Percentiles rank a stretch among this genome's conserved stretches.
Conservation (phyloP, 1,139 yeast species). For the Candida sp. region DNA sequence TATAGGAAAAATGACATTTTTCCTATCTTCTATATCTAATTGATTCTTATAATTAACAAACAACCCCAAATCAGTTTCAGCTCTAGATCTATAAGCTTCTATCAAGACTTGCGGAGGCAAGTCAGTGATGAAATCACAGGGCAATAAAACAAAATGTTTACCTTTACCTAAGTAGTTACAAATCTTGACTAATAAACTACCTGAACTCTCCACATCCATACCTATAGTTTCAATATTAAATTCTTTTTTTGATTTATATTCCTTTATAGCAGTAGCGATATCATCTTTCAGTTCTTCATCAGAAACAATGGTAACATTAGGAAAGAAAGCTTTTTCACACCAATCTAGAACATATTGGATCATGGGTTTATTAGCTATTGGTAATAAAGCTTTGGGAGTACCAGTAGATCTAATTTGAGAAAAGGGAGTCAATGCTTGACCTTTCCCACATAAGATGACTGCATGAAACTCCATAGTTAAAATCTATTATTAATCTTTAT, state of each 20-base stretch:
- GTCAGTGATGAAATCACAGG: conserved; percentile 92
- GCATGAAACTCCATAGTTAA: conserved; percentile 85
- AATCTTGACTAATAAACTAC: conserved; percentile 54
- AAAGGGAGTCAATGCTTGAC: conserved; percentile 69
- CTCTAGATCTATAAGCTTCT: conserved; percentile 75
- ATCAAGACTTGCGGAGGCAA: conserved; percentile 86
- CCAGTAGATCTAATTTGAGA: conserved; percentile 59
- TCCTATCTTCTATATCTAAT: conserved; percentile 76
- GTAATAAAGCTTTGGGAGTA: conserved; percentile 77
- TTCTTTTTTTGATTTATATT: conserved; percentile 28
- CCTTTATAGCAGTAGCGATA: conserved; percentile 42
- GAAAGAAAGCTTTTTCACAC: conserved; percentile 86
- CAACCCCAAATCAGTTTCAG: conserved; percentile 64
- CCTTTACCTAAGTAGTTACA: conserved; percentile 39
- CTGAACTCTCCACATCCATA: conserved; percentile 52
- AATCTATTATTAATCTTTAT: too few relatives aligned
- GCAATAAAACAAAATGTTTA: conserved; percentile 66
- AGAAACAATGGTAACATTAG: conserved; percentile 42
- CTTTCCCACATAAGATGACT: conserved; percentile 83
- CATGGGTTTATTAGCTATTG: conserved; percentile 91
- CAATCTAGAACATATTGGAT: conserved; percentile 84
- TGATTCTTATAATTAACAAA: conserved; percentile 69
- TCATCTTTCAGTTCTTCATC: conserved; percentile 23
- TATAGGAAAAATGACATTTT: conserved; percentile 50
- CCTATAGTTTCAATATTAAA: conserved; percentile 40